A percentile compares a stretch with the other conserved stretches of the same genome.
These are phyloP conservation scores for Malassezia brasiliensis DNA, from an alignment of 1,284 basidiomycete genomes.

Conservation along the genomic window DNA sequence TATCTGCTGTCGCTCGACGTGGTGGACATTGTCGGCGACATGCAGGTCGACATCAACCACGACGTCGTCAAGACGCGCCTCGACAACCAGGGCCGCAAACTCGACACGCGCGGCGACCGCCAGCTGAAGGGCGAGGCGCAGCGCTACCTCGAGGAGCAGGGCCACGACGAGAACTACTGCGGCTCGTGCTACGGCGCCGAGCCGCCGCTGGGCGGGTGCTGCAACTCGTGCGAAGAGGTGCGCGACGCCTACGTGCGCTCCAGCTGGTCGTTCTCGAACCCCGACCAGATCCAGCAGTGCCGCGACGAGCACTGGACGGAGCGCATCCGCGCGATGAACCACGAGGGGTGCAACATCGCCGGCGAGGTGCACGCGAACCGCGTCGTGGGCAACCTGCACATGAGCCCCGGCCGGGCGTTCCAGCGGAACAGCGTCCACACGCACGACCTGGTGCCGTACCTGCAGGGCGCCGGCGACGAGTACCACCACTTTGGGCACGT, in stretches of 20 bases:
- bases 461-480: slow-evolving; percentile 50
- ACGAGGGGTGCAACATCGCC: slow-evolving; percentile 86
- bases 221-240: slow-evolving; percentile 93
- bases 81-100: slow-evolving; percentile 54
- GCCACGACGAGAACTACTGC: slow-evolving; percentile 27
- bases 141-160: slow-evolving; percentile 19
- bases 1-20: slow-evolving; percentile 67
- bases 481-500: slow-evolving; percentile 74
- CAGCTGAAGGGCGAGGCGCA: slow-evolving; percentile 38
- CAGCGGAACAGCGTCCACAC: slow-evolving; percentile 71
- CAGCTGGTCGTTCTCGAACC: slow-evolving; percentile 89
- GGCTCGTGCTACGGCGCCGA: slow-evolving; percentile 94
- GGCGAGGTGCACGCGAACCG: slow-evolving; percentile 92
- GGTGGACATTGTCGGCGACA: slow-evolving; percentile 95
- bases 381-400: slow-evolving; percentile 55
- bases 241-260: slow-evolving; percentile 76
- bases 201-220: slow-evolving; percentile 66
- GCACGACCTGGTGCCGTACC: slow-evolving; percentile 90
- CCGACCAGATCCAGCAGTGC: slow-evolving; percentile 82
- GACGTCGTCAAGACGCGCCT: slow-evolving; percentile 78
- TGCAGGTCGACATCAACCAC: slow-evolving; percentile 62
- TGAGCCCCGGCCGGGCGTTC: slow-evolving; percentile 76
- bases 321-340: slow-evolving; percentile 78
- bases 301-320: slow-evolving; percentile 88
- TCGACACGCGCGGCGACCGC: slow-evolving; percentile 22